Evolutionary conservation across 2,329 filamentous ascomycete species (phyloP).

Genomic region (Clonostachys byssicola): DNA sequence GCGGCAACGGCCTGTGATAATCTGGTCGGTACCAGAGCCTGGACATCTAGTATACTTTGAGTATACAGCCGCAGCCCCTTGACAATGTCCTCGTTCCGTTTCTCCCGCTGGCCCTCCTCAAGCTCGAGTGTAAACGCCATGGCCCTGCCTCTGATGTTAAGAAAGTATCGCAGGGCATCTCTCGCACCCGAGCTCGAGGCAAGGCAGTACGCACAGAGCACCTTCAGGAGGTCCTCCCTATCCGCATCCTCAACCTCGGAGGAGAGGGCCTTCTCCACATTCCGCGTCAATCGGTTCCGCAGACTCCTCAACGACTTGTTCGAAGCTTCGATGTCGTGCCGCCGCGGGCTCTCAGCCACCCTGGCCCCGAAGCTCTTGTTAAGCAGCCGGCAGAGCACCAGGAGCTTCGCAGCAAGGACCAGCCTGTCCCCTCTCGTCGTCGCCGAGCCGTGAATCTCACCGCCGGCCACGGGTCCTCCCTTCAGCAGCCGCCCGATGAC

Average conservation of each 20-base stretch:
- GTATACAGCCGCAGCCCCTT: constrained; percentile 70
- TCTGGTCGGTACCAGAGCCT: constrained; percentile 68
- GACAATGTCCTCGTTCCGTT: constrained; percentile 46
- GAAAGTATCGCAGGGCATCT: constrained; percentile 76
- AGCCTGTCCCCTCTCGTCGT: constrained; percentile 43
- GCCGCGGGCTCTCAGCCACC: constrained; percentile 21
- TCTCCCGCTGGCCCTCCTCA: constrained; percentile 34
- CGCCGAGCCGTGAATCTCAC: constrained; percentile 16
- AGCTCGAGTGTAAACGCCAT: constrained; percentile 59
- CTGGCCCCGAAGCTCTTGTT: constrained; percentile 65
- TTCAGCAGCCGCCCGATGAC: constrained; percentile 44
- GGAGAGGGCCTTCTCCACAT: constrained; percentile 66
- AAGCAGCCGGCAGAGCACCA: constrained; percentile 72
- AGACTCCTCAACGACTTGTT: constrained; percentile 60
- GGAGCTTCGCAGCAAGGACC: constrained; percentile 61
- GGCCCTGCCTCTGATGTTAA: constrained; percentile 66
- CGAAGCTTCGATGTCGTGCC: constrained; percentile 49
- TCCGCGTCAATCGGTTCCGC: constrained; percentile 58
- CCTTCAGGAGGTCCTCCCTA: constrained; percentile 59
- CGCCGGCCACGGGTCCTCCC: constrained; percentile 13
- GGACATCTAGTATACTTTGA: constrained; percentile 72
- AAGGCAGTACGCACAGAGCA: constrained; percentile 78
- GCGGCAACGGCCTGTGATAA: constrained; percentile 65
- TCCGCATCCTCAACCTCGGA: constrained; percentile 41
- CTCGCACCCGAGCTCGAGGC: constrained; percentile 74